These are phyloP conservation scores for Pseudogymnoascus sp. DNA, from an alignment of 2,329 filamentous ascomycete genomes.

Conservation along the genomic window DNA sequence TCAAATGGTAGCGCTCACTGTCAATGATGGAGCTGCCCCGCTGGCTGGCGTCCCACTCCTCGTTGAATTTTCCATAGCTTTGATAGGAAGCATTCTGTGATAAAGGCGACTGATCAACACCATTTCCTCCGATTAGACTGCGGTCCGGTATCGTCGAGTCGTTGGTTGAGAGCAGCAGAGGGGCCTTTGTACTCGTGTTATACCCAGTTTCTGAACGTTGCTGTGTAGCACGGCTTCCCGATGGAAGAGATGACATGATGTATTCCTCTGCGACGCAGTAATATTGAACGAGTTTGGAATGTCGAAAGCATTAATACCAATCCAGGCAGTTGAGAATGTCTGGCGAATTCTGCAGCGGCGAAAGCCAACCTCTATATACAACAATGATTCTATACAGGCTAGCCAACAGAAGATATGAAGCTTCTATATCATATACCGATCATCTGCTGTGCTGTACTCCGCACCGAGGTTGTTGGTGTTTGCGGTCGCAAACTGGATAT, in stretches of 20 bases:
- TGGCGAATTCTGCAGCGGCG: no score
- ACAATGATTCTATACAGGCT: no score
- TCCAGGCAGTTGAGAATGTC: not conserved
- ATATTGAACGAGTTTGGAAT: not conserved
- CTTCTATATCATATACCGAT: no score
- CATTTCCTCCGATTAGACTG: conserved; percentile 14
- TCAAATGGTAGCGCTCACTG: conserved; percentile 29
- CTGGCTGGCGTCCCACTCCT: conserved; percentile 65
- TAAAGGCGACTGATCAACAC: conserved; percentile 19
- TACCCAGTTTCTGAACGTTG: not conserved
- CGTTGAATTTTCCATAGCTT: conserved; percentile 49
- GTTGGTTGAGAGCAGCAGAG: not conserved
- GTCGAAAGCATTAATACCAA: conserved; percentile 8
- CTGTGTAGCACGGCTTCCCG: not conserved
- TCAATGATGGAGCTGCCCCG: conserved; percentile 59
- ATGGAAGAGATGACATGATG: not conserved
- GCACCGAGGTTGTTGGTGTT: not conserved
- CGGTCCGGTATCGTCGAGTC: conserved; percentile 1
- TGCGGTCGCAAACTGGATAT: not conserved
- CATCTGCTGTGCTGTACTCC: not conserved
- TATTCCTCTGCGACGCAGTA: conserved; percentile 4
- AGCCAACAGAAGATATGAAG: no score
- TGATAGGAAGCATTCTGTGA: conserved; percentile 21
- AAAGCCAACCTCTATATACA: no score
- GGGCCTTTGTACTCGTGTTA: not conserved